phyloP scores from a whole-genome alignment of 2,329 filamentous ascomycete species.

The Penicillium sp. region DNA sequence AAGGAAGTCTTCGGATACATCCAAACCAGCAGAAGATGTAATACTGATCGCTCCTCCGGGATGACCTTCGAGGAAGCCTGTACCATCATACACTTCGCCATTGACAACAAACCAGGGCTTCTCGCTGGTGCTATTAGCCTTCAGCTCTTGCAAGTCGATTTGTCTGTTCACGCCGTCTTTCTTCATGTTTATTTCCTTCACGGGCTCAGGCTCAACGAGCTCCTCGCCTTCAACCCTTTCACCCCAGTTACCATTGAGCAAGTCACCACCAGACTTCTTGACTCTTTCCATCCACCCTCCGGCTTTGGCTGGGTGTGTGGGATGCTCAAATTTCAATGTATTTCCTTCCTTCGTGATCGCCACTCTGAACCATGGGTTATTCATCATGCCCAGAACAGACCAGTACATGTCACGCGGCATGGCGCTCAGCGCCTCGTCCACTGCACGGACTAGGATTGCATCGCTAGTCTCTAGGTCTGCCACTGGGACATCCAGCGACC shows the following conservation, averaged over 20 bases:
- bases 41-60: constrained; percentile 87
- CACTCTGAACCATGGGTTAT: constrained; percentile 89
- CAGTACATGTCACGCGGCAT: constrained; percentile 95
- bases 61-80: constrained; percentile 74
- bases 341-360: constrained; percentile 68
- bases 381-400: constrained; percentile 96
- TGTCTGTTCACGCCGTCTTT: constrained; percentile 62
- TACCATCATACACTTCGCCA: constrained; percentile 86
- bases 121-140: constrained; percentile 62
- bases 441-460: constrained; percentile 77
- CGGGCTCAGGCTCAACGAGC: constrained; percentile 49
- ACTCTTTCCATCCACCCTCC: constrained; percentile 94
- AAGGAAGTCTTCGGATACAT: constrained; percentile 85
- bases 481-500: constrained; percentile 69
- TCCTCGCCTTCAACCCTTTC: constrained; percentile 60
- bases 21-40: constrained; percentile 74
- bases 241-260: constrained; percentile 82
- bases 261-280: constrained; percentile 76
- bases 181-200: constrained; percentile 73
- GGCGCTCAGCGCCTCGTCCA: constrained; percentile 85
- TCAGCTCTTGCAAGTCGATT: constrained; percentile 71
- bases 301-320: constrained; percentile 74
- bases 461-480: constrained; percentile 62
- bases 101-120: constrained; percentile 86
- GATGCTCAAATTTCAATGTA: constrained; percentile 77